Evolutionary conservation across 805 yeast genomes (phyloP).

Genomic region (Zygoascus ofunaensis): DNA sequence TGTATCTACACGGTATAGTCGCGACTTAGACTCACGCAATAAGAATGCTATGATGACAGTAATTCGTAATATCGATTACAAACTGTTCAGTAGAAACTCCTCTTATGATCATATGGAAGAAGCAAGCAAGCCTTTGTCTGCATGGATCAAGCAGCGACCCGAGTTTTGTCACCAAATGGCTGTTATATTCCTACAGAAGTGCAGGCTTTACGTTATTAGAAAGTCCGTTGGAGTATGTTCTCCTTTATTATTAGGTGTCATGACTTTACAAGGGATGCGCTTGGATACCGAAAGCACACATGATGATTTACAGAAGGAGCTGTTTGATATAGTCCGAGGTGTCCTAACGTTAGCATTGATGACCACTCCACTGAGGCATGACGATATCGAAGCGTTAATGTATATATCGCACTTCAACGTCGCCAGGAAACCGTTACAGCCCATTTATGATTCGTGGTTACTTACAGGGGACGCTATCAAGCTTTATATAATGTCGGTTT

Average conservation of each 20-base stretch:
- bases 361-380: constrained; percentile 46
- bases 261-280: constrained; percentile 24
- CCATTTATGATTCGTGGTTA: constrained; percentile 44
- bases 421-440: constrained; percentile 45
- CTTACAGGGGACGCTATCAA: constrained; percentile 45
- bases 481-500: constrained; percentile 40
- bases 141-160: constrained; percentile 38
- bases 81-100: constrained; percentile 18
- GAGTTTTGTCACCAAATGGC: constrained; percentile 38
- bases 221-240: constrained; percentile 35
- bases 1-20: background rate
- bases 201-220: constrained; percentile 56
- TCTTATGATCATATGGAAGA: constrained; percentile 27
- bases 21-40: constrained; percentile 26
- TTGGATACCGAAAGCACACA: constrained; percentile 43
- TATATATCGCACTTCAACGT: constrained; percentile 47
- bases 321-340: constrained; percentile 42
- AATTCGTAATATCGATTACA: constrained; percentile 13
- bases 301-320: constrained; percentile 38
- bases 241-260: constrained; percentile 9
- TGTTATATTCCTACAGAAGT: constrained; percentile 40
- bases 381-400: constrained; percentile 51
- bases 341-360: constrained; percentile 42
- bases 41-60: constrained; percentile 30
- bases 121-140: constrained; percentile 37